phyloP scores from a whole-genome alignment of 371 early-diverging fungal genomes.

The Apophysomyces ossiformis region DNA sequence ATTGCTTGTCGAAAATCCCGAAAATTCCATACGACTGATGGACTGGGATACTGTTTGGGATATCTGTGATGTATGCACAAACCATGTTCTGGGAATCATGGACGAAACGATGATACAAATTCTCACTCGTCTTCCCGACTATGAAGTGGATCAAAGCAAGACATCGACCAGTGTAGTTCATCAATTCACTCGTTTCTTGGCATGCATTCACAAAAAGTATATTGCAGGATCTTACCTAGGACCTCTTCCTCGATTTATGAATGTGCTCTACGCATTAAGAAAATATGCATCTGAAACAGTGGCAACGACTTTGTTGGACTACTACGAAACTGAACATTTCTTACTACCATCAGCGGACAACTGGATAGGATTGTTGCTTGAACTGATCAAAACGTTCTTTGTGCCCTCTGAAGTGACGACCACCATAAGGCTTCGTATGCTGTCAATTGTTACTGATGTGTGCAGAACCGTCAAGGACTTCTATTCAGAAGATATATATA shows the following conservation, averaged over 20 bases:
- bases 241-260: slow-evolving; percentile 55
- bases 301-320: slow-evolving; percentile 57
- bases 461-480: slow-evolving; percentile 64
- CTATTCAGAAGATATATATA: slow-evolving; percentile 54
- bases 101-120: slow-evolving; percentile 24
- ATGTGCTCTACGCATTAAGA: slow-evolving; percentile 62
- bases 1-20: slow-evolving; percentile 18
- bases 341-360: slow-evolving; percentile 67
- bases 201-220: slow-evolving; percentile 30
- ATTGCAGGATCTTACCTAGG: slow-evolving; percentile 37
- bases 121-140: slow-evolving; percentile 9
- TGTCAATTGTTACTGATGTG: slow-evolving; percentile 60
- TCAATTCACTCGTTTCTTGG: slow-evolving; percentile 35
- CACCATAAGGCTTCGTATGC: slow-evolving; percentile 53
- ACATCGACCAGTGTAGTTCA: slow-evolving; percentile 13
- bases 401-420: slow-evolving; percentile 42
- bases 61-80: slow-evolving; percentile 37
- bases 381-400: slow-evolving; percentile 61
- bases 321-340: slow-evolving; percentile 64
- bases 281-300: slow-evolving; percentile 61
- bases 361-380: slow-evolving; percentile 63
- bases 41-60: slow-evolving; percentile 58
- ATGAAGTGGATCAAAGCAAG: not conserved
- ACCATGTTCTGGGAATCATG: slow-evolving; percentile 25
- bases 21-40: slow-evolving; percentile 32